Conservation (phyloP, 129 eudicot species). For the Flaveria brownii region DNA sequence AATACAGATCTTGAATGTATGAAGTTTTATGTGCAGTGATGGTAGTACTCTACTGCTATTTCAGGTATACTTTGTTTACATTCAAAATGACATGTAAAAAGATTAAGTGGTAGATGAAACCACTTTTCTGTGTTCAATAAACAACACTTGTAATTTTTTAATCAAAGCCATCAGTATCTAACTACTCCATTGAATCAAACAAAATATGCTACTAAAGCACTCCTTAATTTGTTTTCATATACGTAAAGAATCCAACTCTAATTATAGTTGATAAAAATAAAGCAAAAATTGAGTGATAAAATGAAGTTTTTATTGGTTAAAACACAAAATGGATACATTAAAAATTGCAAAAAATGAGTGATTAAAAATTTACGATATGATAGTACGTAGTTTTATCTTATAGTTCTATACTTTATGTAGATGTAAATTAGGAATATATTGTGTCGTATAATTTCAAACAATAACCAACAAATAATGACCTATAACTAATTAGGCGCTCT, state of each 20-base stretch:
- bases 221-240: too few species aligned
- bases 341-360: too few species aligned
- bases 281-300: too few species aligned
- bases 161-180: background rate
- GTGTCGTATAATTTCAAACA: conserved; percentile 12
- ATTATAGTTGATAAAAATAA: too few species aligned
- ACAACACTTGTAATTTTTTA: background rate
- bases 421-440: background rate
- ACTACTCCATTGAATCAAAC: conserved; percentile 15
- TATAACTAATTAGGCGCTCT: background rate
- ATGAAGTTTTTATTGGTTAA: background rate
- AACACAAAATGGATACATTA: background rate
- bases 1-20: background rate
- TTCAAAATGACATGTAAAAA: background rate
- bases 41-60: too few species aligned
- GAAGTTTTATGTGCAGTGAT: background rate
- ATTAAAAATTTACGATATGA: too few species aligned
- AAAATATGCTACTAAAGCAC: background rate
- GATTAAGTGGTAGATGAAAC: background rate
- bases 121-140: background rate
- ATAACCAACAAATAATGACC: conserved; percentile 22
- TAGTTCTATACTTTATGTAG: too few species aligned
- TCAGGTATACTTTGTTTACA: background rate
- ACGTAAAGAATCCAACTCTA: too few species aligned
- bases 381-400: too few species aligned